Evolutionary conservation across 2,329 filamentous ascomycete species (phyloP).

Genomic region (Esteya vermicola): DNA sequence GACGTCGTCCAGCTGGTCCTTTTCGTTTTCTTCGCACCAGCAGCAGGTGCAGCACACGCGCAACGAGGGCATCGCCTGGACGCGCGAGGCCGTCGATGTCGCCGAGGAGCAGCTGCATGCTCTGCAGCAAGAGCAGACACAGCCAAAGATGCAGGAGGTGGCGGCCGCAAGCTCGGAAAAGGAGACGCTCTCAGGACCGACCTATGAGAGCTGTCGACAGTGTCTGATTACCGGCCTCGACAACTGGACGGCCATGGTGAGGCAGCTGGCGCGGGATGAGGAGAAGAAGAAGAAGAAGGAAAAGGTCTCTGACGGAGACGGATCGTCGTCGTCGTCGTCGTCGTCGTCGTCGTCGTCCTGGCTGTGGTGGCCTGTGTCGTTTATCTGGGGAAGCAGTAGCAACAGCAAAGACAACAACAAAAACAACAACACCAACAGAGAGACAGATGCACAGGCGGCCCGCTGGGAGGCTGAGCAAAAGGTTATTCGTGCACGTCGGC

Average conservation of each 20-base stretch:
- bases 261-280: slow-evolving; percentile 42
- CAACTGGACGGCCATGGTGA: slow-evolving; percentile 77
- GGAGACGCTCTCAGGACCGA: slow-evolving; percentile 22
- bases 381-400: slow-evolving; percentile 23
- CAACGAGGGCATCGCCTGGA: slow-evolving; percentile 75
- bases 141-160: background rate
- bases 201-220: slow-evolving; percentile 50
- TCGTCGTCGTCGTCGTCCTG: slow-evolving; percentile 11
- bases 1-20: slow-evolving; percentile 58
- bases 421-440: slow-evolving; percentile 15
- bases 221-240: slow-evolving; percentile 63
- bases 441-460: slow-evolving; percentile 16
- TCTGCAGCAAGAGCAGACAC: slow-evolving; percentile 12
- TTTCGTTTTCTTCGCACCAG: slow-evolving; percentile 12
- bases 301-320: too few species aligned
- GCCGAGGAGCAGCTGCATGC: slow-evolving; percentile 54
- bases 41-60: slow-evolving; percentile 17
- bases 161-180: background rate
- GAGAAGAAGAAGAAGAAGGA: slow-evolving; percentile 16
- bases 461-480: slow-evolving; percentile 41
- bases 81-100: slow-evolving; percentile 69
- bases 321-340: slow-evolving; percentile 1
- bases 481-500: slow-evolving; percentile 36
- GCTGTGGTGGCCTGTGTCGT: slow-evolving; percentile 23
- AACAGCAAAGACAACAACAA: background rate